Base-by-base conservation (phyloP, 192 early-diverging fungal species). In the Coemansia furcata region DNA sequence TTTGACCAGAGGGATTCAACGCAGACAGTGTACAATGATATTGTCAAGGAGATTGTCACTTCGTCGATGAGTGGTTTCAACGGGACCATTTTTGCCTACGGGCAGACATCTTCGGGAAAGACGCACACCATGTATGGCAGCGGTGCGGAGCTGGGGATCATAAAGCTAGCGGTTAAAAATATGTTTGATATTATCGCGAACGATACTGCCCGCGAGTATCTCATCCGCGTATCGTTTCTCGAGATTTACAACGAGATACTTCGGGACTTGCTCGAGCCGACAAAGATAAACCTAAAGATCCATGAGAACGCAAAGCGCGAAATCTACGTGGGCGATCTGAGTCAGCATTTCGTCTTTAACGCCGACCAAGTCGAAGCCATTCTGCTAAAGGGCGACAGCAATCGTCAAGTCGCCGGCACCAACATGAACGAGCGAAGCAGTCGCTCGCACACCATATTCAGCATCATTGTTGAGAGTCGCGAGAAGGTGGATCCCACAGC, bases 191-290 rank as follows among this genome's bases (percentile, higher is more conserved):
- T 75, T 26, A 76, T 85, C 32, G 71, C 73, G 23, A 60, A 57
- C 29, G 78, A 79, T 35, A 36, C 58, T 7, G 85, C 87, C 21
- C 88, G 91, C 14, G 93, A 95, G 76, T 99, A 92, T 65, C 76
- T 98, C 29, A 70, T 99, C 39, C 89, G 95, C 57, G 98, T 98
- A n/a, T 94, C 93, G 32, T 99, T 98, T 77, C 68, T 99, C 64
- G 98, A 99, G 75, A 98, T 99, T 40, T 99, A 99, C 81, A 97
- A 97, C 78, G 95, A 97, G 73, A 87, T 85, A 0, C 89, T 99
- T 63, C 89, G 89, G 17, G 98, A 99, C 74, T 76, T 99, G 37
- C 85, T 99, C 3, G 84, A 87, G 21, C 95, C 97, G 0, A 86
- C 89, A 23, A 92, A 89, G 49, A 83, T 78, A 52, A 89, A 98